Base-by-base conservation (phyloP, 2,329 filamentous ascomycete species). In the Fusarium phyllophilum region DNA sequence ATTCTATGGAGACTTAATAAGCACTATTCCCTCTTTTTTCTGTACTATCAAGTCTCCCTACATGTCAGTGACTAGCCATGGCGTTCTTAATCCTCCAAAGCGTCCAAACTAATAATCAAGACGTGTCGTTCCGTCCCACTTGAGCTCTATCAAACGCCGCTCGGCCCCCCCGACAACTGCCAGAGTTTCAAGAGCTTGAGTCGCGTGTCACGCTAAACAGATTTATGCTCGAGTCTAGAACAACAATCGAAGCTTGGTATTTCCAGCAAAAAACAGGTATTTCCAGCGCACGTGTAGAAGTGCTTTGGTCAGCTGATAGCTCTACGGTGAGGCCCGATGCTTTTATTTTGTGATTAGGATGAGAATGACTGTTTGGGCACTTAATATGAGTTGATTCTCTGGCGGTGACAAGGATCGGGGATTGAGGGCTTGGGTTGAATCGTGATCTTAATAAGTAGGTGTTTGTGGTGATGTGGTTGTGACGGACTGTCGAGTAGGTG, bases 121-220 rank as follows among this genome's bases (percentile, higher is more conserved):
- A 29, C 33, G 46, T 66, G 51, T 44, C 41, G 36, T 49, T 15
- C 31, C 34, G 66, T 62, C 44, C 56, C 60, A 48, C 56, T 60
- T 42, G 59, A 64, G 49, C 69, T 61, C 26, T 63, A 44, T 41
- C 38, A 61, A 31, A 70, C 26, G 36, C 52, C 66, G 67, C 57
- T 70, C 66, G 58, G 66, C 39, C 36, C 29, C 54, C 34, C 66
- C 57, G 70, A 72, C 41, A 63, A 49, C 45, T 59, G 57, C 38
- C 59, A 34, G 36, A 52, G 70, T 65, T 67, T 62, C 55, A 61
- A 52, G 45, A 54, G 31, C 38, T 54, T 33, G 72, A 66, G 64
- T 74, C 61, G 61, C 54, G 65, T 48, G 29, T 49, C 52, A 57
- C 69, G 66, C 73, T 75, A 75, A 62, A 44, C n/a, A 48, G 20